phyloP scores from a whole-genome alignment of 1,139 yeast species.

The Taphrina sp. region DNA sequence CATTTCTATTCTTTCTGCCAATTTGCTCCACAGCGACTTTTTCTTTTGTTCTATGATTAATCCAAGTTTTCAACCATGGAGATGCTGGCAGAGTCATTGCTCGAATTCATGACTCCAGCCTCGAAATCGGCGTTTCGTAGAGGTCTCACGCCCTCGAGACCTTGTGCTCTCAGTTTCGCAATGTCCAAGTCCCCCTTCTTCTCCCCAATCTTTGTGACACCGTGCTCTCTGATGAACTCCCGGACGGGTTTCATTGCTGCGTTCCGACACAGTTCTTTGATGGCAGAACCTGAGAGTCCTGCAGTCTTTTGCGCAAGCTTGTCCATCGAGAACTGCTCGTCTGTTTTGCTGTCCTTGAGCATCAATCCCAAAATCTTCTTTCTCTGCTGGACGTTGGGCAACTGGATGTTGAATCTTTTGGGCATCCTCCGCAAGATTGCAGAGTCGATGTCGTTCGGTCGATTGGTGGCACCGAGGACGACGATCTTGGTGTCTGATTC shows the following conservation, averaged over 20 bases:
- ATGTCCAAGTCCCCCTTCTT: conserved; percentile 16
- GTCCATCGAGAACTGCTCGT: conserved; percentile 60
- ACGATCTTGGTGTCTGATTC: conserved; percentile 71
- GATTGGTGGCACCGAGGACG: conserved; percentile 92
- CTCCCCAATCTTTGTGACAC: conserved; percentile 36
- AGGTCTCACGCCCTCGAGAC: conserved; percentile 9
- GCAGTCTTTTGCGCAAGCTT: conserved; percentile 62
- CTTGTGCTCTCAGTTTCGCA: conserved; percentile 11
- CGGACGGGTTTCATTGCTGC: conserved; percentile 90
- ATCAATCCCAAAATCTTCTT: conserved; percentile 61
- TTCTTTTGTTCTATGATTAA: too few species aligned
- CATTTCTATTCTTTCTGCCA: too few species aligned
- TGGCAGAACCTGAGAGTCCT: conserved; percentile 86
- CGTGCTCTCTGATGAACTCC: conserved; percentile 59
- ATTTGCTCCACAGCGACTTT: too few species aligned
- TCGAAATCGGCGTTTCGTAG: conserved; percentile 14
- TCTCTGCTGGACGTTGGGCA: conserved; percentile 72
- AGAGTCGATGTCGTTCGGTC: conserved; percentile 85
- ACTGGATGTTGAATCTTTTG: conserved; percentile 74
- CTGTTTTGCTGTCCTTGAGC: conserved; percentile 61
- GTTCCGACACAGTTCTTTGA: conserved; percentile 85
- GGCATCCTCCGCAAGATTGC: conserved; percentile 94
- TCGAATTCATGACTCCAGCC: conserved; percentile 17
- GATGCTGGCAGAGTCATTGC: conserved; percentile 14
- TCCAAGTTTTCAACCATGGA: conserved; percentile 8